A percentile compares a stretch with the other conserved stretches of the same genome.
Evolutionary conservation across 2,329 filamentous ascomycete species (phyloP).

Genomic region (Emergomyces pasteurianus): DNA sequence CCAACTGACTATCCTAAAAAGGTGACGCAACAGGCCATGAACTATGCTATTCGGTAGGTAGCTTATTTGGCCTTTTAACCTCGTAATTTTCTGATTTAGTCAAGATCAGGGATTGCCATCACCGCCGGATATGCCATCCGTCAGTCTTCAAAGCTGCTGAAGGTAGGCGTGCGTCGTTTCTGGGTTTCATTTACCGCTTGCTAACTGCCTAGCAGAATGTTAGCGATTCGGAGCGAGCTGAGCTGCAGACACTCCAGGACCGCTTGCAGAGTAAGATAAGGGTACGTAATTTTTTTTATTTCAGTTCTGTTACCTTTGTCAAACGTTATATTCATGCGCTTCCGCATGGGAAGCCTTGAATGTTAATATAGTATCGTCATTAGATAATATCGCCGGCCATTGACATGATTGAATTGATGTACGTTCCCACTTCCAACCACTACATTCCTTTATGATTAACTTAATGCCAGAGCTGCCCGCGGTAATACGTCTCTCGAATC

Average conservation of each 20-base stretch:
- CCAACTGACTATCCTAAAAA: constrained; percentile 16
- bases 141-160: constrained; percentile 67
- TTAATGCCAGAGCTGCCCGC: constrained; percentile 44
- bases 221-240: constrained; percentile 57
- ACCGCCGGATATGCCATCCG: constrained; percentile 76
- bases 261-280: constrained; percentile 76
- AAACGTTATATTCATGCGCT: not conserved
- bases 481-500: constrained; percentile 76
- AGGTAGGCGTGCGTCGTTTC: constrained; percentile 30
- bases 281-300: constrained; percentile 33
- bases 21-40: constrained; percentile 70
- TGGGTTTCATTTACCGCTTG: constrained; percentile 4
- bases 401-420: constrained; percentile 86
- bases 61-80: not conserved
- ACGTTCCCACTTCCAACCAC: constrained; percentile 16
- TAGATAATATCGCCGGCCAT: constrained; percentile 82
- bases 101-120: constrained; percentile 64
- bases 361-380: not conserved
- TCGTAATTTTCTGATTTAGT: not conserved
- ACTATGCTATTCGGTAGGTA: constrained; percentile 64
- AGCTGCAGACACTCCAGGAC: constrained; percentile 60
- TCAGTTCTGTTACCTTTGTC: not conserved
- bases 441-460: not conserved
- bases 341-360: not conserved
- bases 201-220: constrained; percentile 41